These are phyloP conservation scores for Neurospora sp. DNA, from an alignment of 2,329 filamentous ascomycete genomes.

Conservation along the genomic window DNA sequence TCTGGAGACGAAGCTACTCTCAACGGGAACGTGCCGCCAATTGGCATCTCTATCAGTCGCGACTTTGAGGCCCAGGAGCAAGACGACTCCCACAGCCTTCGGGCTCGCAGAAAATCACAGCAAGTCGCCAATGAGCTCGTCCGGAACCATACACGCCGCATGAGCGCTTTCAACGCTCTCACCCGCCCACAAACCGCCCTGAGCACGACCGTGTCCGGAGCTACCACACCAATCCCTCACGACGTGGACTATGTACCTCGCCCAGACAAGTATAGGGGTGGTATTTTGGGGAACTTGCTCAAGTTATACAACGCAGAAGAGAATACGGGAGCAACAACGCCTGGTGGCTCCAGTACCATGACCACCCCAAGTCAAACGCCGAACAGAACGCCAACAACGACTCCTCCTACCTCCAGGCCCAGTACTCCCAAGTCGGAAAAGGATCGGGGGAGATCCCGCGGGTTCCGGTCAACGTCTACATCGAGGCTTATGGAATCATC, in stretches of 20 bases:
- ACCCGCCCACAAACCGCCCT: constrained; percentile 26
- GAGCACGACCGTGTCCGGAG: constrained; percentile 26
- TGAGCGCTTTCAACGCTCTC: constrained; percentile 12
- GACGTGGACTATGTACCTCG: constrained; percentile 55
- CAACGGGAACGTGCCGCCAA: constrained; percentile 1
- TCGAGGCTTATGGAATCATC: constrained; percentile 46
- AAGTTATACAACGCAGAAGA: constrained; percentile 53
- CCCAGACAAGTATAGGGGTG: constrained; percentile 60
- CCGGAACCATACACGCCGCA: constrained; percentile 13
- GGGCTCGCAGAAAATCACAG: constrained; percentile 10
- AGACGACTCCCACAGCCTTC: constrained; percentile 3
- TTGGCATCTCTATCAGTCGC: constrained; percentile 1
- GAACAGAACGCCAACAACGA: constrained; percentile 30
- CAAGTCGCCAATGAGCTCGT: constrained; percentile 16
- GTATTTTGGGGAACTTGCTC: constrained; percentile 63
- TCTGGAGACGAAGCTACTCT: constrained; percentile 2
- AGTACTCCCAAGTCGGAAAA: constrained; percentile 24
- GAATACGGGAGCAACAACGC: constrained; percentile 19
- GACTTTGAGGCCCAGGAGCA: constrained; percentile 4
- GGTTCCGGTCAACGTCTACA: constrained; percentile 35
- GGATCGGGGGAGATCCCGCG: constrained; percentile 30
- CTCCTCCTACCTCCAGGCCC: constrained; percentile 29
- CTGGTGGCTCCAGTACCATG: constrained; percentile 27
- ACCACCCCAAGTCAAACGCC: constrained; percentile 36
- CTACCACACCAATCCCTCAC: constrained; percentile 40